phyloP scores from a whole-genome alignment of 2,329 filamentous ascomycete genomes.

The Fusarium secorum region DNA sequence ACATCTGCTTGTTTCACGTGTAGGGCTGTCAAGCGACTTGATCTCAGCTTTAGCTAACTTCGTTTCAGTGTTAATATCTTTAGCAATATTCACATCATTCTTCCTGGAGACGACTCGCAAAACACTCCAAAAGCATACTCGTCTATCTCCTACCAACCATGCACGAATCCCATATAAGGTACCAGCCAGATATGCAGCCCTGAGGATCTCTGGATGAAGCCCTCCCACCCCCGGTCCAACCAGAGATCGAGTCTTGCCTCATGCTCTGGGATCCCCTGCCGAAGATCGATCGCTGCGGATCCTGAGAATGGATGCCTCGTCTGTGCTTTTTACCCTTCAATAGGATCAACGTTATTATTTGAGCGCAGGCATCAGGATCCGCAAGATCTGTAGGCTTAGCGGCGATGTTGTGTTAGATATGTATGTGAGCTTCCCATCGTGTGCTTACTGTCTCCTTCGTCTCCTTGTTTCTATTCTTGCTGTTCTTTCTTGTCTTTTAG shows the following conservation, averaged over 20 bases:
- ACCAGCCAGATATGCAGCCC: not conserved
- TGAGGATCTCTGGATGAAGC: not conserved
- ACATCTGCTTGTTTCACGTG: not conserved
- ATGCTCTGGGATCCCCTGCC: conserved; percentile 6
- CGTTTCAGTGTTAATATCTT: not conserved
- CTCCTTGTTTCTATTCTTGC: not conserved
- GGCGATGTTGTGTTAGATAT: conserved; percentile 20
- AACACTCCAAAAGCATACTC: not conserved
- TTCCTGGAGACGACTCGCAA: not conserved
- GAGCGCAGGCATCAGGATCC: not conserved
- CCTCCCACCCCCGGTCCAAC: not conserved
- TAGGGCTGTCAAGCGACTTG: not conserved
- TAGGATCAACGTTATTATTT: not conserved
- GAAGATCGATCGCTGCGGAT: conserved; percentile 36
- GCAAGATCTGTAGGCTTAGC: conserved; percentile 14
- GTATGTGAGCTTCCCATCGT: conserved; percentile 23
- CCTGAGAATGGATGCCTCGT: conserved; percentile 26
- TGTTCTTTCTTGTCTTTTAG: not conserved
- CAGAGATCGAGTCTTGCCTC: conserved; percentile 8
- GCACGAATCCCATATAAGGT: not conserved
- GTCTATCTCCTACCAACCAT: not conserved
- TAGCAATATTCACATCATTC: not conserved
- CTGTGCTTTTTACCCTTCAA: conserved; percentile 19
- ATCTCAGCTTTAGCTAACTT: accelerated
- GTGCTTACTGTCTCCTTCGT: no score